phyloP scores from a whole-genome alignment of 495 filamentous ascomycete species.

The Penicillium dipodomyicola region DNA sequence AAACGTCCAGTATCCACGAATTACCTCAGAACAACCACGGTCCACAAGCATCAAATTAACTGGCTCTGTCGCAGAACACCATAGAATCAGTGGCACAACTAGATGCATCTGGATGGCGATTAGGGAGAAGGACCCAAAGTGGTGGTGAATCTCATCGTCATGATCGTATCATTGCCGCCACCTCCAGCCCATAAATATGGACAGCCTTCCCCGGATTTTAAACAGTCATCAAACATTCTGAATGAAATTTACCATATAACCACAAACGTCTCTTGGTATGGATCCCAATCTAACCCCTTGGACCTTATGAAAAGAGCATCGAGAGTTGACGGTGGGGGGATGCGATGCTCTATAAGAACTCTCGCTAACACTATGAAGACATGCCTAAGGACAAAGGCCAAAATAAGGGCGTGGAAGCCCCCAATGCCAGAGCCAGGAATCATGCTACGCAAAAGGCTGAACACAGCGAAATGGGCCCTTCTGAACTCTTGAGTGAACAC shows the following conservation, averaged over 20 bases:
- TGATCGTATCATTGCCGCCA: conserved; percentile 27
- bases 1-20: not conserved
- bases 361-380: not conserved
- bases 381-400: not conserved
- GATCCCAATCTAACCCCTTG: not conserved
- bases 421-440: not conserved
- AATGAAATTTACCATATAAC: not conserved
- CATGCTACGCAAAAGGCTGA: conserved; percentile 1
- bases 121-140: conserved; percentile 21
- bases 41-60: conserved; percentile 4
- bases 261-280: not conserved
- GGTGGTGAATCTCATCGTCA: conserved; percentile 31
- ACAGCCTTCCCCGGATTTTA: not conserved
- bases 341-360: not conserved
- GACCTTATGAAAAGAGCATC: not conserved
- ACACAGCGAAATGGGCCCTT: conserved; percentile 24
- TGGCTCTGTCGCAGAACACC: conserved; percentile 16
- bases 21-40: not conserved
- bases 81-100: conserved; percentile 18
- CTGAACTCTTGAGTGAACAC: conserved; percentile 25
- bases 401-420: not conserved
- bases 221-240: not conserved
- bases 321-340: not conserved
- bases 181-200: conserved; percentile 20
- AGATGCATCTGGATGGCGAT: conserved; percentile 14